These are phyloP conservation scores for Remersonia thermophila DNA, from an alignment of 2,329 filamentous ascomycete species.

Conservation along the genomic window DNA sequence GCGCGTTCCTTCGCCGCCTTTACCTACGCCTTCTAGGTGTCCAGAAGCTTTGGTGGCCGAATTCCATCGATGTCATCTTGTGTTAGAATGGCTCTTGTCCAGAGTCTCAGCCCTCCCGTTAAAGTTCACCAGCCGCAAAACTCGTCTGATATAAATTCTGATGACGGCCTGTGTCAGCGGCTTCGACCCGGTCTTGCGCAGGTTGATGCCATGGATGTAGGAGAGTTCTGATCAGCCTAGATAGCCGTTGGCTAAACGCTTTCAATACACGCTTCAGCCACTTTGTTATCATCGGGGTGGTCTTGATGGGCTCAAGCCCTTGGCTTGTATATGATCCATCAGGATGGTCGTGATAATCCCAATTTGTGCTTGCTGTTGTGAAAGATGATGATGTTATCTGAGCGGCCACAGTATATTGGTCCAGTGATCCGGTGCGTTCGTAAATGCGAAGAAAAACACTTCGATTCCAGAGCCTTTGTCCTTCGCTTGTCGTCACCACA, in stretches of 20 bases:
- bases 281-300: conserved; percentile 18
- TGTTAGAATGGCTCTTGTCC: conserved; percentile 27
- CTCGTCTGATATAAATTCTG: conserved; percentile 27
- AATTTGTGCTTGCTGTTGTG: conserved; percentile 42
- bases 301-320: conserved; percentile 32
- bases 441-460: too few species aligned
- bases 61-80: conserved; percentile 29
- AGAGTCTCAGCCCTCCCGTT: conserved; percentile 34
- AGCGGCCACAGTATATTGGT: conserved; percentile 22
- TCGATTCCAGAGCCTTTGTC: too few species aligned
- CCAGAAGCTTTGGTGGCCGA: conserved; percentile 39
- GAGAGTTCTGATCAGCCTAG: conserved; percentile 34
- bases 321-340: conserved; percentile 26
- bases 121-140: conserved; percentile 28
- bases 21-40: conserved; percentile 31
- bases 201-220: conserved; percentile 41
- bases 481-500: too few species aligned
- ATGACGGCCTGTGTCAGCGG: conserved; percentile 29
- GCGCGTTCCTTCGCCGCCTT: conserved; percentile 15
- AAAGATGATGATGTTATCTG: conserved; percentile 37
- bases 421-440: conserved; percentile 26
- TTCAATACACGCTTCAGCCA: conserved; percentile 25
- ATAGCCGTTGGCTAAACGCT: conserved; percentile 32
- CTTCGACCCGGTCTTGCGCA: conserved; percentile 27
- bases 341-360: conserved; percentile 31